These are phyloP conservation scores for Geotrichum cucujoidarum DNA, from an alignment of 1,139 yeast genomes.

Conservation along the genomic window DNA sequence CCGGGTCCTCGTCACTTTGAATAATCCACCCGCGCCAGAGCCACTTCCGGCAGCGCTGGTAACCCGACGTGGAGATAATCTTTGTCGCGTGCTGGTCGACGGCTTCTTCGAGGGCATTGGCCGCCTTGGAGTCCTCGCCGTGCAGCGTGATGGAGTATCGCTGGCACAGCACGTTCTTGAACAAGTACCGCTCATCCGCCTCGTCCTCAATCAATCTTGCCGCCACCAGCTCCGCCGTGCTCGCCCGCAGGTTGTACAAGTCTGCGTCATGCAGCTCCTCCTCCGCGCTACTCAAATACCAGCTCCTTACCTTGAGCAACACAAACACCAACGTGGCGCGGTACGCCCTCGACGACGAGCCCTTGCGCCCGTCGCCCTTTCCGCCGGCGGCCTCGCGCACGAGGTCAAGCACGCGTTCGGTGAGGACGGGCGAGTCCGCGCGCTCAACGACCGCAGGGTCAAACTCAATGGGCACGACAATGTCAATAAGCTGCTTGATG, in stretches of 20 bases:
- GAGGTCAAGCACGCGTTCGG: conserved; percentile 52
- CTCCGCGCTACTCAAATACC: conserved; percentile 64
- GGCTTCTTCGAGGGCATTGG: conserved; percentile 74
- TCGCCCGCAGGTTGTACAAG: conserved; percentile 54
- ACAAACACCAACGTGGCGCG: conserved; percentile 66
- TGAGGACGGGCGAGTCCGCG: conserved; percentile 60
- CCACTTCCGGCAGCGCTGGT: conserved; percentile 84
- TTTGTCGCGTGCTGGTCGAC: conserved; percentile 79
- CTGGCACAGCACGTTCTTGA: conserved; percentile 73
- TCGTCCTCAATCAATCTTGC: conserved; percentile 61
- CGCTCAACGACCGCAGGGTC: conserved; percentile 47
- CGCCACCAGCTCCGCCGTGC: conserved; percentile 70
- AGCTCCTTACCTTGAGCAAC: conserved; percentile 65
- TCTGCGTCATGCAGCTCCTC: conserved; percentile 65
- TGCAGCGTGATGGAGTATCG: conserved; percentile 63
- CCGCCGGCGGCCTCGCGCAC: conserved; percentile 81
- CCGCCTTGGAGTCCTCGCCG: conserved; percentile 57
- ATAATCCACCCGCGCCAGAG: conserved; percentile 91
- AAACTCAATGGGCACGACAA: conserved; percentile 60
- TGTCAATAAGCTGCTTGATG: conserved; percentile 66
- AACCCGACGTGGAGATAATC: conserved; percentile 74
- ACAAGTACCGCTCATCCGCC: conserved; percentile 56
- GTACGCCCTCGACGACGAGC: conserved; percentile 57
- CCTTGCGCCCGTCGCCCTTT: conserved; percentile 53
- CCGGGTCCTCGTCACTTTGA: conserved; percentile 67